Evolutionary conservation across 768 basidiomycete genomes (phyloP), one percentile per base, ranked within the genome.

Genomic region (Cystobasidium tubakii): DNA sequence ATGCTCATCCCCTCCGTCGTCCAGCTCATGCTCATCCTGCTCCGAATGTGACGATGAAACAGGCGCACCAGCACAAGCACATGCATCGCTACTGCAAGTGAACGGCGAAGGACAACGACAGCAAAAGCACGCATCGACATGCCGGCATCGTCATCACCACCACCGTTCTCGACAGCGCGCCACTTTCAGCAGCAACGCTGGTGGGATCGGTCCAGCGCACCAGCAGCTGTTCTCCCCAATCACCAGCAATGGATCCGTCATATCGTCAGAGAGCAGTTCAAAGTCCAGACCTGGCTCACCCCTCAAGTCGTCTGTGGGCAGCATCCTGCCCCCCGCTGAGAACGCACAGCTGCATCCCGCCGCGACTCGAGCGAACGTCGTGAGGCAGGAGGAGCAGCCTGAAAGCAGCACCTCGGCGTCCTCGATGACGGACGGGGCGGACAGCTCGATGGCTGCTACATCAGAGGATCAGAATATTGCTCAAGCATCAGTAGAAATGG

Each of bases 11-110:
- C 31, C 57, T 2, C 36, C 57, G 13, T 33, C 57, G 3, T 33
- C 19, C 13, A 62, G 57, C 57, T 31, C 31, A 23, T 39, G 57
- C n/a, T 62, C 57, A n/a, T 62, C 57, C 57, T 50, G 46, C 46
- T 50, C 46, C 4, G 46, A 50, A 15, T 50, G 46, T n/a, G 46
- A 50, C 46, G 46, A 50, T n/a, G 46, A 50, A 50, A n/a, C n/a
- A n/a, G n/a, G n/a, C n/a, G n/a, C n/a, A n/a, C n/a, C n/a, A n/a
- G 46, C 46, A 12, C 46, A 50, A 9, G 46, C 46, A 50, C n/a
- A 15, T 3, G n/a, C 46, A 50, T 50, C 46, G 21, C n/a, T 50
- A 19, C 46, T 50, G 15, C 46, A 50, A 12, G 46, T 50, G 46
- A 50, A 19, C 46, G 46, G 21, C 21, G 46, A n/a, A 50, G 15